Percentiles rank a stretch among this genome's conserved stretches.
Evolutionary conservation across 2,329 filamentous ascomycete species (phyloP).

Genomic region (Parastagonospora nodorum): DNA sequence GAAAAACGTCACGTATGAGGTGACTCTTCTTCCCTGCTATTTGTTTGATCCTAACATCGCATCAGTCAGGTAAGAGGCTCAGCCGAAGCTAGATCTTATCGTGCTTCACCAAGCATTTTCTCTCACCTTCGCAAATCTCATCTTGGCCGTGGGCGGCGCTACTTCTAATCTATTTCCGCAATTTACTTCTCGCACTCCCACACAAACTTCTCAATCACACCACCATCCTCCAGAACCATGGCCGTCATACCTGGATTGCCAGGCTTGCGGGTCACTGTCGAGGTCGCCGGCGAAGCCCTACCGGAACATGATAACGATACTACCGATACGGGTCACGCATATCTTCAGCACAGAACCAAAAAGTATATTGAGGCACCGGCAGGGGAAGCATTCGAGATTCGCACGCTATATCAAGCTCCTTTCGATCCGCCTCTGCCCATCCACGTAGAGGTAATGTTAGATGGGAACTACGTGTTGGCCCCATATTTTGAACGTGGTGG

Average conservation of each 20-base stretch:
- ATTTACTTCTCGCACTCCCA: not conserved
- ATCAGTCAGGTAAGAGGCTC: not conserved
- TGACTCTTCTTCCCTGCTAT: no score
- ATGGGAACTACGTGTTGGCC: constrained; percentile 4
- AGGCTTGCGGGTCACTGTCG: constrained; percentile 5
- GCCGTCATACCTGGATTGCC: constrained; percentile 1
- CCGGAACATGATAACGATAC: not conserved
- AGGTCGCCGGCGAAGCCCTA: not conserved
- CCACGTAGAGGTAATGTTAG: not conserved
- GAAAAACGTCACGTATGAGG: no score
- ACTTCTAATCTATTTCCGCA: not conserved
- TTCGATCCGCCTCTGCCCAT: not conserved
- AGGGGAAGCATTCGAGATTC: constrained; percentile 22
- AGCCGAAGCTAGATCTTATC: not conserved
- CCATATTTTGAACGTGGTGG: constrained; percentile 1
- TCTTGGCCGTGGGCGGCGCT: not conserved
- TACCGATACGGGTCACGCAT: not conserved
- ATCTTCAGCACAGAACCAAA: constrained; percentile 6
- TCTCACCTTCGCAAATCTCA: not conserved
- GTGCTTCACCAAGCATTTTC: not conserved
- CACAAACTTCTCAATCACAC: not conserved
- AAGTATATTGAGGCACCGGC: constrained; percentile 34
- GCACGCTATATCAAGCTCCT: not conserved
- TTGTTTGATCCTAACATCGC: no score
- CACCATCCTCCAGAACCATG: not conserved